phyloP scores from a whole-genome alignment of 2,329 filamentous ascomycete genomes.

The Biscogniauxia marginata region DNA sequence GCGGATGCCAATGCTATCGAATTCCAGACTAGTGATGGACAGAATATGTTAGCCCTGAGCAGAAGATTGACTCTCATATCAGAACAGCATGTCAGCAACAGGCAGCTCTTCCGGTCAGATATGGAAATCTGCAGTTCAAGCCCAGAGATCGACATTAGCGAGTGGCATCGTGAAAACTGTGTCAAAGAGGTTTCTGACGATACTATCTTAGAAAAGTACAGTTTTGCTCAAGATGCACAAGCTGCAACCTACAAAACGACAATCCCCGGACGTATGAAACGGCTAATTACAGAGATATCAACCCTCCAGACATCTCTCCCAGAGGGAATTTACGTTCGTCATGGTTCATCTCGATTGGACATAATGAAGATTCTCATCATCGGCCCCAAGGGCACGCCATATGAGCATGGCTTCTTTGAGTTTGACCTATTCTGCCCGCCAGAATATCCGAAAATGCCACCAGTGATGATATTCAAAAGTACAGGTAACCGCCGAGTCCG shows the following conservation, averaged over 20 bases:
- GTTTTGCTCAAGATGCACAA: slow-evolving; percentile 19
- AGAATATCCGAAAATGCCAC: slow-evolving; percentile 43
- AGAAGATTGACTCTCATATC: slow-evolving; percentile 31
- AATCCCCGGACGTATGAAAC: slow-evolving; percentile 45
- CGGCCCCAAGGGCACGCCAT: slow-evolving; percentile 50
- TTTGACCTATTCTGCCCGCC: slow-evolving; percentile 48
- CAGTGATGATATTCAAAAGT: slow-evolving; percentile 42
- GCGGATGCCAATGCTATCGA: slow-evolving; percentile 17
- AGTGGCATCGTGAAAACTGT: slow-evolving; percentile 34
- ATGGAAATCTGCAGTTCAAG: slow-evolving; percentile 11
- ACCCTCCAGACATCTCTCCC: slow-evolving; percentile 46
- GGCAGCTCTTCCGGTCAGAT: slow-evolving; percentile 2
- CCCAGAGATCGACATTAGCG: slow-evolving; percentile 21
- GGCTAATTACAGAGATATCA: slow-evolving; percentile 45
- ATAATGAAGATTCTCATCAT: slow-evolving; percentile 51
- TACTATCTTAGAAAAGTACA: slow-evolving; percentile 31
- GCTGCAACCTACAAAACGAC: slow-evolving; percentile 8
- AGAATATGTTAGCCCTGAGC: slow-evolving; percentile 35
- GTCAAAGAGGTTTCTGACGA: slow-evolving; percentile 37
- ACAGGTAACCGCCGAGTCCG: slow-evolving; percentile 39
- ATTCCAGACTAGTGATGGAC: slow-evolving; percentile 23
- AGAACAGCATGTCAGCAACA: slow-evolving; percentile 20
- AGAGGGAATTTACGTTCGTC: slow-evolving; percentile 49
- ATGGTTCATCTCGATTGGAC: slow-evolving; percentile 45
- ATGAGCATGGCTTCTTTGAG: slow-evolving; percentile 54